Conservation (phyloP, 2,329 filamentous ascomycete species). For the Pseudogymnoascus sp. region DNA sequence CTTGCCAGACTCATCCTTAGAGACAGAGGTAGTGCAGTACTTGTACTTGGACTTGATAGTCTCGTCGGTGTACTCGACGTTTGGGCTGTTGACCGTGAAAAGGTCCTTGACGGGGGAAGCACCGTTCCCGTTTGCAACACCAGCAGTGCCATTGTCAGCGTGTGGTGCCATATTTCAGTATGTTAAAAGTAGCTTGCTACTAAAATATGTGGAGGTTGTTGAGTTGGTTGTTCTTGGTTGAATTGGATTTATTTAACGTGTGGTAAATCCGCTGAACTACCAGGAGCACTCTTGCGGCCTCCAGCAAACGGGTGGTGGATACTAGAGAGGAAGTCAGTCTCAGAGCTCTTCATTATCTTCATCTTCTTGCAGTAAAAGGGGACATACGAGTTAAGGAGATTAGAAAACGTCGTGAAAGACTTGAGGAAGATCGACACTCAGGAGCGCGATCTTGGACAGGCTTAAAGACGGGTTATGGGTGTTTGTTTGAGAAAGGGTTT, state of each 20-base stretch:
- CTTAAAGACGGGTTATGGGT: neutral
- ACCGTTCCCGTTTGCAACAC: constrained; percentile 55
- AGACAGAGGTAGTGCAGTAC: constrained; percentile 87
- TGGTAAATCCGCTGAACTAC: constrained; percentile 66
- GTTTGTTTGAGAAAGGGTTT: constrained; percentile 10
- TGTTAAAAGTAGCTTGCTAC: constrained; percentile 1
- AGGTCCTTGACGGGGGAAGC: constrained; percentile 46
- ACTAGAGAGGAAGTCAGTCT: constrained; percentile 39
- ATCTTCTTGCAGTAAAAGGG: constrained; percentile 11
- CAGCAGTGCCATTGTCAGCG: constrained; percentile 51
- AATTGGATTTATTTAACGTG: constrained; percentile 44
- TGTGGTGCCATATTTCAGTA: constrained; percentile 76
- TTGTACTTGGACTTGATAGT: constrained; percentile 92
- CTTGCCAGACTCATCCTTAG: constrained; percentile 59
- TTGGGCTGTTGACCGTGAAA: constrained; percentile 86
- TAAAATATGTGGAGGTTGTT: constrained; percentile 14
- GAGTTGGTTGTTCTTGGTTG: constrained; percentile 24
- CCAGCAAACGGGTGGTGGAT: constrained; percentile 93
- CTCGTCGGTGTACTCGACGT: constrained; percentile 80
- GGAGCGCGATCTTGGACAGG: constrained; percentile 23
- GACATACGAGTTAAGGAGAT: constrained; percentile 88
- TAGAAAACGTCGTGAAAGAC: constrained; percentile 95
- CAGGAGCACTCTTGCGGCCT: constrained; percentile 83
- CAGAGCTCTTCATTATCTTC: constrained; percentile 10
- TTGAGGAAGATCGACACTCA: constrained; percentile 30